phyloP scores from a whole-genome alignment of 2,329 filamentous ascomycete genomes.

The Colletotrichum sp. region DNA sequence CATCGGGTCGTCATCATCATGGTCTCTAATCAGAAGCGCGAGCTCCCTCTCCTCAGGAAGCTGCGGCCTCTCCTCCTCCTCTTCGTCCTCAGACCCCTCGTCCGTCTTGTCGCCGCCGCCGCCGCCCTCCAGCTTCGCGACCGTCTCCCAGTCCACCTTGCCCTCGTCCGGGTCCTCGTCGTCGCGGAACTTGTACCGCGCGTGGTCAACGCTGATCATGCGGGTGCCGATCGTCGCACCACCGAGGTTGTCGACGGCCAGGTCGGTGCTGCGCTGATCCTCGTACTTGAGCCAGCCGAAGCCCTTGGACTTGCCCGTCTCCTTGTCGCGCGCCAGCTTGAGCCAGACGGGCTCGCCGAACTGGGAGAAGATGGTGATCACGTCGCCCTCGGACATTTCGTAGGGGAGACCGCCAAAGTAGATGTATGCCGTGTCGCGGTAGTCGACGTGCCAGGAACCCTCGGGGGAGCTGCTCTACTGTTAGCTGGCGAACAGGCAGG shows the following conservation, averaged over 20 bases:
- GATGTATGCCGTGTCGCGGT: conserved; percentile 94
- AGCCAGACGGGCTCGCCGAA: conserved; percentile 94
- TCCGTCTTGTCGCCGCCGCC: conserved; percentile 51
- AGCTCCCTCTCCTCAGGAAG: conserved; percentile 85
- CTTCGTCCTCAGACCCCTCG: conserved; percentile 47
- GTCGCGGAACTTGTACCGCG: conserved; percentile 86
- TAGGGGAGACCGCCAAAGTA: conserved; percentile 95
- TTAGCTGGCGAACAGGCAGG: conserved; percentile 25
- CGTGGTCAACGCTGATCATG: conserved; percentile 87
- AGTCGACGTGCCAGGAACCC: conserved; percentile 96
- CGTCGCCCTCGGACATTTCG: conserved; percentile 92
- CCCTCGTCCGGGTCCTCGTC: conserved; percentile 71
- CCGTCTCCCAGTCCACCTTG: conserved; percentile 64
- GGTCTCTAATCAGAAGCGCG: conserved; percentile 73
- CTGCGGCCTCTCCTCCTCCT: conserved; percentile 60
- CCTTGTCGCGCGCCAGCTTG: conserved; percentile 91
- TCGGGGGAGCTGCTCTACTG: conserved; percentile 67
- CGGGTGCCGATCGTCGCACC: conserved; percentile 84
- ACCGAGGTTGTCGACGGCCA: conserved; percentile 94
- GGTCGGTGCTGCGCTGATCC: conserved; percentile 92
- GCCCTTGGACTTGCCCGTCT: conserved; percentile 92
- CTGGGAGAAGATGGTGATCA: conserved; percentile 96
- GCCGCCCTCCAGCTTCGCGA: conserved; percentile 56
- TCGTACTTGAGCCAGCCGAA: conserved; percentile 99
- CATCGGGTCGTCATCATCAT: conserved; percentile 98